These are phyloP conservation scores for Mikania micrantha DNA, from an alignment of 129 eudicot genomes.

Conservation along the genomic window DNA sequence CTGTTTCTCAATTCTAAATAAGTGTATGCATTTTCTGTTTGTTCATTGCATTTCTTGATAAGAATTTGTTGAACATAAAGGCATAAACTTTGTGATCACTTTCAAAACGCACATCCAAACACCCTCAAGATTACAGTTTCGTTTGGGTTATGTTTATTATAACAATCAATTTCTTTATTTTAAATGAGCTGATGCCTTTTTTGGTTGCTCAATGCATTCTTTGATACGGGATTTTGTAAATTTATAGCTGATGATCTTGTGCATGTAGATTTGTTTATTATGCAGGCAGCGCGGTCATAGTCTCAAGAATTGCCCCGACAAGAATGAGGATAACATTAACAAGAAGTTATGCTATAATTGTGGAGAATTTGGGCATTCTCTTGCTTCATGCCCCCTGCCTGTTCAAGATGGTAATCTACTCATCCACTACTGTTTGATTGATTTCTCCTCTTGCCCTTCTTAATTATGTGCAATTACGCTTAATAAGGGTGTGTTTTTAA, in stretches of 20 bases:
- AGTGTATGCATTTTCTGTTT: no score
- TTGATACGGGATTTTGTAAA: slow-evolving; percentile 1
- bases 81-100: not conserved
- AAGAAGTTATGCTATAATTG: slow-evolving; percentile 86
- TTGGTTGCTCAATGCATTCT: not conserved
- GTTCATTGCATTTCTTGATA: no score
- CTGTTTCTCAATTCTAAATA: no score
- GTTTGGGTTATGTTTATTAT: not conserved
- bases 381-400: slow-evolving; percentile 62
- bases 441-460: not conserved
- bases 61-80: no score
- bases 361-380: slow-evolving; percentile 76
- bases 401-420: slow-evolving; percentile 67
- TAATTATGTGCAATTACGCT: not conserved
- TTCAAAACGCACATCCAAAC: not conserved
- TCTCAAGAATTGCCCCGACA: slow-evolving; percentile 81
- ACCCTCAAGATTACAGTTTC: not conserved
- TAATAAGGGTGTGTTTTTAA: not conserved
- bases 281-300: slow-evolving; percentile 95
- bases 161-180: not conserved
- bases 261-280: slow-evolving; percentile 68
- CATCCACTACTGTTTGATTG: not conserved
- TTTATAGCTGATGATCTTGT: slow-evolving; percentile 6
- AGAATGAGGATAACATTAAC: slow-evolving; percentile 50
- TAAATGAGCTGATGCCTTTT: not conserved